phyloP scores from a whole-genome alignment of 306 rosid genomes.

The Arachis stenosperma region DNA sequence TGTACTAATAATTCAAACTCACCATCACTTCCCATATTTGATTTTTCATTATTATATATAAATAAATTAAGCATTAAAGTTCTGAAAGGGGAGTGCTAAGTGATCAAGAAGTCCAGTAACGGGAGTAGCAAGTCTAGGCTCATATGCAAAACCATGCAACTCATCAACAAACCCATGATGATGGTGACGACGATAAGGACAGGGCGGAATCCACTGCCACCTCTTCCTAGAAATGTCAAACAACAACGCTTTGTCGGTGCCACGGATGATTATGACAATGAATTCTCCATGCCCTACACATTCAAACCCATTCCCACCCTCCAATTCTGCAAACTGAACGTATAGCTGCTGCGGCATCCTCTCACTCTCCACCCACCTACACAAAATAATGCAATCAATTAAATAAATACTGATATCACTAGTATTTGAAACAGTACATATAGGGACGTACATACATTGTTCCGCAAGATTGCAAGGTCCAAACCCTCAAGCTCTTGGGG shows the following conservation, averaged over 20 bases:
- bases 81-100: conserved; percentile 61
- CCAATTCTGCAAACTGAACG: conserved; percentile 64
- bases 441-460: conserved; percentile 23
- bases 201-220: conserved; percentile 96
- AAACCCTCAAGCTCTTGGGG: conserved; percentile 81
- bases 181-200: conserved; percentile 83
- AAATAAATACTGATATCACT: too few relatives aligned
- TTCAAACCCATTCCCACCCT: conserved; percentile 70
- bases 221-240: conserved; percentile 66
- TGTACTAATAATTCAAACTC: not conserved
- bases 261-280: conserved; percentile 52
- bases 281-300: conserved; percentile 89
- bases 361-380: conserved; percentile 80
- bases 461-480: conserved; percentile 82
- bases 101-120: conserved; percentile 80
- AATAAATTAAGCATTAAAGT: conserved; percentile 37
- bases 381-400: too few relatives aligned
- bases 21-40: not conserved
- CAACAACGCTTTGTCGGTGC: conserved; percentile 65
- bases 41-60: too few relatives aligned
- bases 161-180: conserved; percentile 36
- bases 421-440: too few relatives aligned
- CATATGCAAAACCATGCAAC: conserved; percentile 86
- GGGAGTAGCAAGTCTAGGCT: conserved; percentile 82
- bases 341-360: conserved; percentile 93